These are phyloP conservation scores for Dendrobium chrysotoxum DNA, from an alignment of 106 monocot species.

Conservation along the genomic window DNA sequence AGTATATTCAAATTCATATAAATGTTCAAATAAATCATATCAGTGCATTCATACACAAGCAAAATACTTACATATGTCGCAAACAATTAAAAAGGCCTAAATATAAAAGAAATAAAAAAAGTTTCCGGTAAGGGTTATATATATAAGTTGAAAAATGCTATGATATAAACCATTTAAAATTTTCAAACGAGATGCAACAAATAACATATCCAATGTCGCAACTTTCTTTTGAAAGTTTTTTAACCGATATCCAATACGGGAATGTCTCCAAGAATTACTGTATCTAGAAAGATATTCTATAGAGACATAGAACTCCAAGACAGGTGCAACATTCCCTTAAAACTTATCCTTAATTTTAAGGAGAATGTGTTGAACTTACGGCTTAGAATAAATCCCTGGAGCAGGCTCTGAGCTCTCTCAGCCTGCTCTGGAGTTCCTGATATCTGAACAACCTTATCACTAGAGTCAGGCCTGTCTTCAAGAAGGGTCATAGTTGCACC, in stretches of 20 bases:
- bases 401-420: constrained; percentile 86
- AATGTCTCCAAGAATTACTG: not conserved
- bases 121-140: not conserved
- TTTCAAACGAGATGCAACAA: not conserved
- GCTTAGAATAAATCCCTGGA: constrained; percentile 94
- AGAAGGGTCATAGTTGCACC: constrained; percentile 72
- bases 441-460: constrained; percentile 73
- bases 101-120: too few species aligned
- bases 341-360: not conserved
- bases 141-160: not conserved
- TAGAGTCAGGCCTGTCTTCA: constrained; percentile 54
- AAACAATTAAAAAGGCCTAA: too few species aligned
- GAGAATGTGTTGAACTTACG: constrained; percentile 36
- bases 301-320: not conserved
- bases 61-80: too few species aligned
- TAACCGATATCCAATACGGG: not conserved
- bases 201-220: not conserved
- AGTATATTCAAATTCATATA: too few species aligned
- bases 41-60: too few species aligned
- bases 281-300: not conserved
- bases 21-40: too few species aligned
- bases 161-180: not conserved
- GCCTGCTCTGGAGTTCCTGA: constrained; percentile 92
- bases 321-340: not conserved
- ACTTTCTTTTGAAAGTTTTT: not conserved